These are phyloP conservation scores for Diaporthe citri DNA, from an alignment of 2,329 filamentous ascomycete species.

Conservation along the genomic window DNA sequence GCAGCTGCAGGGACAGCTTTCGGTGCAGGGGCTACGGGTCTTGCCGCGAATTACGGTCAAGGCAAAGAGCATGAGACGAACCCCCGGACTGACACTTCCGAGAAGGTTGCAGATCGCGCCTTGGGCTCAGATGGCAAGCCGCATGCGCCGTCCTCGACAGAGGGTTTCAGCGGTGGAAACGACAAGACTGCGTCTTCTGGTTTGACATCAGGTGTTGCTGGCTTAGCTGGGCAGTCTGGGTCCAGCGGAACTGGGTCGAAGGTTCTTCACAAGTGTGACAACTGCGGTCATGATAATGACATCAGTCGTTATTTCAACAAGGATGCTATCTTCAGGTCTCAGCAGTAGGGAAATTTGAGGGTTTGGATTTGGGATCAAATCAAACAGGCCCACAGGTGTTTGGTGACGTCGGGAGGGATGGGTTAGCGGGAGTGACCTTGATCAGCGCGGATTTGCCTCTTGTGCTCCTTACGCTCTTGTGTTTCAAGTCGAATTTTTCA, in stretches of 20 bases:
- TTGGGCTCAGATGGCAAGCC: constrained; percentile 31
- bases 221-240: constrained; percentile 30
- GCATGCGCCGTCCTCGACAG: not conserved
- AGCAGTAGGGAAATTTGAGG: too few species aligned
- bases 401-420: too few species aligned
- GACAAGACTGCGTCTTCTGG: not conserved
- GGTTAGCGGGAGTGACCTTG: too few species aligned
- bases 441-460: too few species aligned
- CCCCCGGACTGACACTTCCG: constrained; percentile 11
- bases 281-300: constrained; percentile 43
- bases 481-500: too few species aligned
- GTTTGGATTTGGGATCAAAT: too few species aligned
- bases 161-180: not conserved
- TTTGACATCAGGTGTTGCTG: not conserved
- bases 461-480: too few species aligned
- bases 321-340: constrained; percentile 32
- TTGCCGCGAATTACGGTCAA: constrained; percentile 33
- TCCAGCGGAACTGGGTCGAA: constrained; percentile 37
- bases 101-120: constrained; percentile 28
- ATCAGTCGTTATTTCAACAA: constrained; percentile 44
- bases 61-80: constrained; percentile 32
- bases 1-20: constrained; percentile 9
- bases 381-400: too few species aligned
- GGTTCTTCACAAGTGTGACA: constrained; percentile 42
- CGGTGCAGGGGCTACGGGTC: constrained; percentile 9